Conservation (phyloP, 805 yeast species). For the Ogataea pilisensis region DNA sequence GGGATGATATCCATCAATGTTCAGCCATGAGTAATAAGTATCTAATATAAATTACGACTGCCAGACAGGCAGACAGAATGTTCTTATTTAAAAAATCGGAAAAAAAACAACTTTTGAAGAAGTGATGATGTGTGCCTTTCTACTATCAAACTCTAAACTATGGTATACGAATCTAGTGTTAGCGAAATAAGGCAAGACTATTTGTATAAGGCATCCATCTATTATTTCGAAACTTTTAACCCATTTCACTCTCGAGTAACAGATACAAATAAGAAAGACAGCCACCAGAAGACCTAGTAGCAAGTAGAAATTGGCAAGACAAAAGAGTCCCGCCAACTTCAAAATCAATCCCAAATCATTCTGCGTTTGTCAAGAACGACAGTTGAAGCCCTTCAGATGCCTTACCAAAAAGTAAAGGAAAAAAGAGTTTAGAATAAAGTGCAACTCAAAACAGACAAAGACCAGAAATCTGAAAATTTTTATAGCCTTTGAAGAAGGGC, state of each 20-base stretch:
- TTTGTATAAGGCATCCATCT: not conserved
- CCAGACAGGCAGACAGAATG: too few species aligned
- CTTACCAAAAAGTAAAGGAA: not conserved
- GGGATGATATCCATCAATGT: too few species aligned
- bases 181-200: constrained; percentile 33
- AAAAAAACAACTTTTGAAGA: not conserved
- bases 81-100: too few species aligned
- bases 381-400: constrained; percentile 2
- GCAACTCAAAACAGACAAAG: not conserved
- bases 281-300: not conserved
- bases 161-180: constrained; percentile 31
- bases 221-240: constrained; percentile 1
- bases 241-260: constrained; percentile 5
- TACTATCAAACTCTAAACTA: constrained; percentile 38
- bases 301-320: not conserved
- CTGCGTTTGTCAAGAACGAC: constrained; percentile 5
- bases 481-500: too few species aligned
- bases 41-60: too few species aligned
- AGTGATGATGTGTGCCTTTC: constrained; percentile 29
- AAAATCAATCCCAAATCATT: not conserved
- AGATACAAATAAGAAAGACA: constrained; percentile 2
- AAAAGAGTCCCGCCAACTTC: not conserved
- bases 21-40: too few species aligned
- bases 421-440: not conserved
- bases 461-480: not conserved